Evolutionary conservation across 106 monocot genomes (phyloP).

Genomic region (Dendrobium officinale): DNA sequence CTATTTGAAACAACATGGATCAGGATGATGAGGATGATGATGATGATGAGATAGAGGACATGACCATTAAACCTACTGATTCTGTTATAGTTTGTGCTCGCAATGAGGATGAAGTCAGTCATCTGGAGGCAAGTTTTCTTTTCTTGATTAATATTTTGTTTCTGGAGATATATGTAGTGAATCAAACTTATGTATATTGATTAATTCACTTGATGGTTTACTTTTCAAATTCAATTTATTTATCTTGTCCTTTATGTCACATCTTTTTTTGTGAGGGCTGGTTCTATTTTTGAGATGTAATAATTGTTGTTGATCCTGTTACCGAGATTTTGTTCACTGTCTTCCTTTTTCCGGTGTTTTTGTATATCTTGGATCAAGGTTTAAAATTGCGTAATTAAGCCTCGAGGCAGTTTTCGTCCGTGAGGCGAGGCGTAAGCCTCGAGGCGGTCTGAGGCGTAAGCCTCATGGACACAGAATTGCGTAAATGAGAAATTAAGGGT

Average conservation of each 20-base stretch:
- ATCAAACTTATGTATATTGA: neutral
- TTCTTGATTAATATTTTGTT: no score
- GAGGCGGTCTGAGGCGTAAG: no score
- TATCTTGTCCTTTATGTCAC: neutral
- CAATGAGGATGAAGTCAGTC: slow-evolving; percentile 71
- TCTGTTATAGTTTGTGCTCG: slow-evolving; percentile 68
- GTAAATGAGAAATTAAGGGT: no score
- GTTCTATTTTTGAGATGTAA: neutral
- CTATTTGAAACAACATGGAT: neutral
- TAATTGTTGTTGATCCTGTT: neutral
- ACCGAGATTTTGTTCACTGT: no score
- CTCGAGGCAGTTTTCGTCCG: no score
- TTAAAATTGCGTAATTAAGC: no score
- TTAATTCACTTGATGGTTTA: neutral
- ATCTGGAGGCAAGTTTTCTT: slow-evolving; percentile 58
- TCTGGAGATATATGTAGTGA: no score
- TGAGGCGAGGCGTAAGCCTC: no score
- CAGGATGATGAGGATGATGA: slow-evolving; percentile 61
- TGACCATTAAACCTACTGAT: slow-evolving; percentile 82
- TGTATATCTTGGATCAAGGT: neutral
- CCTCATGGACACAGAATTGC: no score
- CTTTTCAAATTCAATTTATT: neutral
- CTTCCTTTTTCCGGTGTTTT: neutral
- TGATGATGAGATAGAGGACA: slow-evolving; percentile 74
- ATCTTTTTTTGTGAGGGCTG: neutral